Conservation (phyloP, 129 eudicot species). For the Artemisia tridentata region DNA sequence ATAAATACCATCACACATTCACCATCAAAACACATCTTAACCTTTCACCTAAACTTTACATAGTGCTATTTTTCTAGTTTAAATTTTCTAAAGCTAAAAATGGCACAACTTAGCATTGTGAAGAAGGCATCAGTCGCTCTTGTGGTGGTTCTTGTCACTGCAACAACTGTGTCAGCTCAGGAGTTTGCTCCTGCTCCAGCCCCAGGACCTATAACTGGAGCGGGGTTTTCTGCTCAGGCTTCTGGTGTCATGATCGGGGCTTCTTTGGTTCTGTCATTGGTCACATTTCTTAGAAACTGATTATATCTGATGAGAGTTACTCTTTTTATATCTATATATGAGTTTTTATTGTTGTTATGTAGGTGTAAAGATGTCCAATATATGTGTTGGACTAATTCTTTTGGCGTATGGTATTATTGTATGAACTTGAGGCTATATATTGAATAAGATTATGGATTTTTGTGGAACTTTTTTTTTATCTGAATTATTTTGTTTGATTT, state of each 20-base stretch:
- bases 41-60: no score
- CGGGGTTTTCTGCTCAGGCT: constrained; percentile 43
- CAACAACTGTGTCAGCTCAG: no score
- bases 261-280: constrained; percentile 42
- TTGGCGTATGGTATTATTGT: constrained; percentile 5
- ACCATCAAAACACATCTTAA: no score
- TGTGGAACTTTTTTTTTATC: no score
- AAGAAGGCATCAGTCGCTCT: no score
- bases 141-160: no score
- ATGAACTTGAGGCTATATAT: not conserved
- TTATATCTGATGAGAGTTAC: not conserved
- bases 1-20: no score
- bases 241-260: constrained; percentile 40
- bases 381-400: constrained; percentile 28
- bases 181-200: no score
- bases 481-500: not conserved
- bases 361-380: constrained; percentile 17
- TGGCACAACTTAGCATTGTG: no score
- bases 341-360: not conserved
- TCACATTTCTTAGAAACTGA: constrained; percentile 40
- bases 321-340: not conserved
- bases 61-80: no score
- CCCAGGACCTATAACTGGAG: constrained; percentile 22
- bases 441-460: no score
- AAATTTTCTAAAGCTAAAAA: no score